These are phyloP conservation scores for Beta lomatogona DNA, from an alignment of 179 eudicot genomes.

Conservation along the genomic window DNA sequence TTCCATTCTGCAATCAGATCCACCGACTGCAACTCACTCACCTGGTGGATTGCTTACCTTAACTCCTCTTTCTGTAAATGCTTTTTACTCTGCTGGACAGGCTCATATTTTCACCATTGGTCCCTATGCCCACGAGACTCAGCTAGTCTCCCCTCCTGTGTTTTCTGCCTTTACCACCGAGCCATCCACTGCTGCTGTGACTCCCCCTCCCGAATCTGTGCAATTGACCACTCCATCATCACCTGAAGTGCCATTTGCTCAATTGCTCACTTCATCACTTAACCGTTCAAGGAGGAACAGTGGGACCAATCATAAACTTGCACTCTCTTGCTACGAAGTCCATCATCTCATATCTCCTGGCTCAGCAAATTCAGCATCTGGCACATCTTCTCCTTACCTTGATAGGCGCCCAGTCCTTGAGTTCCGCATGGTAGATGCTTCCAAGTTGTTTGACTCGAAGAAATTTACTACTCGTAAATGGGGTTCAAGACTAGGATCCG, in stretches of 20 bases:
- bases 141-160: conserved; percentile 52
- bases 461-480: conserved; percentile 36
- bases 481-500: conserved; percentile 71
- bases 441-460: conserved; percentile 49
- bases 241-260: conserved; percentile 57
- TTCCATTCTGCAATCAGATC: conserved; percentile 42
- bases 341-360: conserved; percentile 61
- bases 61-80: conserved; percentile 32
- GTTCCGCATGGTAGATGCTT: conserved; percentile 53
- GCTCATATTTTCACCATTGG: conserved; percentile 47
- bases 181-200: conserved; percentile 55
- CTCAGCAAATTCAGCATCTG: conserved; percentile 52
- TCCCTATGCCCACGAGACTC: conserved; percentile 57
- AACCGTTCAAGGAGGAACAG: conserved; percentile 44
- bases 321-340: conserved; percentile 47
- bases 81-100: conserved; percentile 32
- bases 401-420: conserved; percentile 44
- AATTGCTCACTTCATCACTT: conserved; percentile 50
- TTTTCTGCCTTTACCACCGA: conserved; percentile 52
- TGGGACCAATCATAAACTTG: conserved; percentile 39
- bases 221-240: conserved; percentile 52
- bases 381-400: conserved; percentile 49
- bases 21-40: conserved; percentile 51
- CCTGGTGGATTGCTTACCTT: conserved; percentile 44
- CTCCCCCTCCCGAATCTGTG: conserved; percentile 52